Conservation (phyloP, 1,284 basidiomycete genomes). For the Melampsora larici-populina region DNA sequence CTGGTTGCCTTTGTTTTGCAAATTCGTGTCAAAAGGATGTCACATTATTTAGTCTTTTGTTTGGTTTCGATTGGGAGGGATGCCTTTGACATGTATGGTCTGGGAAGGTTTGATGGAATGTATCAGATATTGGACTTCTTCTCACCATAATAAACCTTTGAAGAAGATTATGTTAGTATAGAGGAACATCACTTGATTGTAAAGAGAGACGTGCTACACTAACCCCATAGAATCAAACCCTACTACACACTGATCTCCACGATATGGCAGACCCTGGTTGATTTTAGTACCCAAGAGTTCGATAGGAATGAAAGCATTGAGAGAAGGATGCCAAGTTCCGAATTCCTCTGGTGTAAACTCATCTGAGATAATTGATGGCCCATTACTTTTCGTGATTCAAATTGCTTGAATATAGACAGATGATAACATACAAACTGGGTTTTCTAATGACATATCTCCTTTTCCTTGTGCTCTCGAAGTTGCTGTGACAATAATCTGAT, state of each 20-base stretch:
- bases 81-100: background rate
- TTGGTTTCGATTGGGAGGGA: no score
- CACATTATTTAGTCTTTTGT: no score
- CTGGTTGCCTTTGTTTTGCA: constrained; percentile 22
- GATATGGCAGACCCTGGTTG: constrained; percentile 18
- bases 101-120: background rate
- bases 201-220: background rate
- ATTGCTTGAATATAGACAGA: background rate
- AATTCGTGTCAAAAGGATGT: no score
- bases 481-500: constrained; percentile 37
- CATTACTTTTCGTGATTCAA: background rate
- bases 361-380: constrained; percentile 12
- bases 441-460: constrained; percentile 39
- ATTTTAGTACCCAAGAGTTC: constrained; percentile 39
- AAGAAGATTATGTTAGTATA: background rate
- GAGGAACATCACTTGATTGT: background rate
- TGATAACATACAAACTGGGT: constrained; percentile 41
- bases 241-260: constrained; percentile 35
- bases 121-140: background rate
- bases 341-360: constrained; percentile 43
- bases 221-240: constrained; percentile 43
- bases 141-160: background rate
- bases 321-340: constrained; percentile 41
- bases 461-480: constrained; percentile 37
- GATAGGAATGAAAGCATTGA: constrained; percentile 41